Base-by-base conservation (phyloP, 1,284 basidiomycete genomes). In the Leccinum pseudoinsigne region DNA sequence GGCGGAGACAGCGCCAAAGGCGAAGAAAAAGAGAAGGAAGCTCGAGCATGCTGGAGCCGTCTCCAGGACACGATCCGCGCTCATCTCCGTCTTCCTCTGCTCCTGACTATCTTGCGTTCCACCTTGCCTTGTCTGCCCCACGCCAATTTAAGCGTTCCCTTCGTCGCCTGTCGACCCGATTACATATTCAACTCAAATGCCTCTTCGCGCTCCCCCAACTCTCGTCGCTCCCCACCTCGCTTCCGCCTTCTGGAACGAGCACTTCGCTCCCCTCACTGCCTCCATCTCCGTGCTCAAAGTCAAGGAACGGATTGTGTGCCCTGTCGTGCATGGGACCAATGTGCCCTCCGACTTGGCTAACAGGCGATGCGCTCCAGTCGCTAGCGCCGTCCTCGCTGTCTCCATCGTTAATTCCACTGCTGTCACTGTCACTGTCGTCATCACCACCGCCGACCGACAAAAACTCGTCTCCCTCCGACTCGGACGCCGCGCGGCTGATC, bases 181-280 rank as follows among this genome's bases (percentile, higher is more conserved):
- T n/a, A 28, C 21, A 53, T 9, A 28, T 26, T 23, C 51, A 53
- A 50, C 51, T 11, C 63, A 64, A 71, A 42, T 69, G 64, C 31
- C 61, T 59, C 53, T 57, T 65, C 23, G 65, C 70, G 38, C 72
- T 74, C 26, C 68, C 73, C 62, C 73, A 72, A 42, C 71, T 74
- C 56, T 64, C 71, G 8, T 72, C 75, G 3, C 72, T 75, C 4
- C 72, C 66, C 2, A 50, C 63, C 47, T 75, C 72, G n/a, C 73
- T 74, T 34, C 11, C 63, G 3, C 53, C 69, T 42, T 69, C 69
- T 26, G 58, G 50, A 26, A 72, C 42, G 2, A 71, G n/a, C 8
- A 64, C 68, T 16, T 62, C 67, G n/a, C 71, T 72, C 36, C 61
- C 58, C 58, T 72, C 72, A 31, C 71, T 74, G 2, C 55, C 63